Conservation (phyloP, 768 basidiomycete genomes). For the Mrakia frigida region DNA sequence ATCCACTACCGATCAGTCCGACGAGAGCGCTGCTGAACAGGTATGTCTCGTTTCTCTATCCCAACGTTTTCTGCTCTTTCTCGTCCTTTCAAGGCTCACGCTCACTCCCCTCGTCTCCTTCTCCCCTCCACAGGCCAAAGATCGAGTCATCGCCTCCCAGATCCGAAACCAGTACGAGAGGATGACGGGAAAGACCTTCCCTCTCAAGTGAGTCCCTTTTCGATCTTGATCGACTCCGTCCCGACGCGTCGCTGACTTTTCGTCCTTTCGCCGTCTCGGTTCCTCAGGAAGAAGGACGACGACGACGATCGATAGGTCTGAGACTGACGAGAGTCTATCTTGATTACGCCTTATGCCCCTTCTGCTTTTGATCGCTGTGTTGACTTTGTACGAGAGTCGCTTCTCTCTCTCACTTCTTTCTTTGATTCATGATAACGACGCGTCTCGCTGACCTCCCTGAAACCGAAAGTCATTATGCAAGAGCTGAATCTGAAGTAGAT, state of each 20-base stretch:
- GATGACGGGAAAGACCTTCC: neutral
- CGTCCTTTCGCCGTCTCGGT: no score
- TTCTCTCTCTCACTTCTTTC: no score
- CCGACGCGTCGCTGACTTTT: neutral
- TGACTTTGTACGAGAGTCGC: no score
- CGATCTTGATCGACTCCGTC: neutral
- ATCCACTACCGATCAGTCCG: neutral
- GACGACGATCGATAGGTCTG: no score
- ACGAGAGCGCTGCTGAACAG: slow-evolving; percentile 2
- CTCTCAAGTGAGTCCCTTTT: neutral
- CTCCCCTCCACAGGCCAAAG: neutral
- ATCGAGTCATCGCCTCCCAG: neutral
- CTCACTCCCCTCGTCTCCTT: neutral
- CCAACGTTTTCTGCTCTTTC: neutral
- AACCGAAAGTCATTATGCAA: no score
- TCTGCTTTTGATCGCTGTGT: no score
- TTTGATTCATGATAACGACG: no score
- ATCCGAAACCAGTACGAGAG: neutral
- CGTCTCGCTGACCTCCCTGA: no score
- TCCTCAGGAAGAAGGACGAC: no score
- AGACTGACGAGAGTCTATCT: neutral
- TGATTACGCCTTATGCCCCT: no score
- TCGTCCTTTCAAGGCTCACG: no score
- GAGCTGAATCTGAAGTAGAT: no score
- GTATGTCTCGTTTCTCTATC: neutral